A percentile compares a stretch with the other conserved stretches of the same genome.
Conservation (phyloP, 2,329 filamentous ascomycete species). For the Trichophyton verrucosum region DNA sequence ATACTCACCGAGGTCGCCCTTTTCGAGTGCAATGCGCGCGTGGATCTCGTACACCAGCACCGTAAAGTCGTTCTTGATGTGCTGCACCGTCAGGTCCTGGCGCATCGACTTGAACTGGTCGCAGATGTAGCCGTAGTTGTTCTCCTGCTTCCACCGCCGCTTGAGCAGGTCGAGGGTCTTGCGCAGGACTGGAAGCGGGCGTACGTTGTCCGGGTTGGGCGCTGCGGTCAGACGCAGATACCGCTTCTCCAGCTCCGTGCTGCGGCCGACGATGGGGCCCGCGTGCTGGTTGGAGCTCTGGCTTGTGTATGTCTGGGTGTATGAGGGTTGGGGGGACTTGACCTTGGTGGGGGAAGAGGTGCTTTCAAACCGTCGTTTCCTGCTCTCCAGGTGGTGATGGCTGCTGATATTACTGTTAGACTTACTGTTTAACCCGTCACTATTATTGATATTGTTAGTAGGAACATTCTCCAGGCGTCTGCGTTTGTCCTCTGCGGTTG, state of each 20-base stretch:
- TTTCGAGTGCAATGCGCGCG: slow-evolving; percentile 92
- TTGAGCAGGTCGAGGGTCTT: slow-evolving; percentile 80
- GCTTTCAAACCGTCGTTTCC: slow-evolving; percentile 71
- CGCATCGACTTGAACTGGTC: slow-evolving; percentile 98
- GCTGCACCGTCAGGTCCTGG: slow-evolving; percentile 95
- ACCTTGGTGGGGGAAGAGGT: slow-evolving; percentile 28
- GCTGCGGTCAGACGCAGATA: slow-evolving; percentile 89
- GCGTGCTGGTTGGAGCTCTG: slow-evolving; percentile 22
- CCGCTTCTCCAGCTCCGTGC: slow-evolving; percentile 74
- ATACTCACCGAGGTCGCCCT: slow-evolving; percentile 99
- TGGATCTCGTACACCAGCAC: slow-evolving; percentile 96
- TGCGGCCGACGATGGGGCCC: slow-evolving; percentile 73
- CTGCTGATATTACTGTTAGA: slow-evolving; percentile 31
- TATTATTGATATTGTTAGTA: too few relatives aligned
- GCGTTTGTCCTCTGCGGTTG: slow-evolving; percentile 47
- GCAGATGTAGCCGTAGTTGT: slow-evolving; percentile 95
- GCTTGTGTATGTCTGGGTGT: neutral
- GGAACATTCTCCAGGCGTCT: slow-evolving; percentile 31
- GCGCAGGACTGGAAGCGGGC: slow-evolving; percentile 65
- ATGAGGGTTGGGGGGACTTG: slow-evolving; percentile 18
- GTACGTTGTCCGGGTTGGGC: slow-evolving; percentile 77
- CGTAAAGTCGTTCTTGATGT: slow-evolving; percentile 92
- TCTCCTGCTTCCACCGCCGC: slow-evolving; percentile 85
- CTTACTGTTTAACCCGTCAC: slow-evolving; percentile 57
- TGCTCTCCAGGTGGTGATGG: slow-evolving; percentile 65